phyloP scores from a whole-genome alignment of 495 filamentous ascomycete species.

The Ramalina intermedia region DNA sequence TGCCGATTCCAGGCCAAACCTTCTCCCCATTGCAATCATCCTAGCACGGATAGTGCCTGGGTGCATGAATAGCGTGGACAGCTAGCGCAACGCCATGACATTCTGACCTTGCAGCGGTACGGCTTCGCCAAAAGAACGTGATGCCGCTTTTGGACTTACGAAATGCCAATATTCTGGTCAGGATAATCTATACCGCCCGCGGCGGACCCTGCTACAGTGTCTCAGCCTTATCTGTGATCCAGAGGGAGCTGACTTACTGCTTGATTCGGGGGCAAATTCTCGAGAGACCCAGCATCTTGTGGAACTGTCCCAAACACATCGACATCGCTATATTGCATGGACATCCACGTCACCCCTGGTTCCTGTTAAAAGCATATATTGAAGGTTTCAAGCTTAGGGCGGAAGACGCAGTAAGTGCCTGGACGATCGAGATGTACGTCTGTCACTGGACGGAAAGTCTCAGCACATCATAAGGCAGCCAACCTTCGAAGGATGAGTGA shows the following conservation, averaged over 20 bases:
- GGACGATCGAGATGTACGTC: too few relatives aligned
- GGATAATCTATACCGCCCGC: background rate
- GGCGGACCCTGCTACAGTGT: background rate
- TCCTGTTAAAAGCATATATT: too few relatives aligned
- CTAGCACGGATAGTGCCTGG: slow-evolving; percentile 12
- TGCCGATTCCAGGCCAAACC: background rate
- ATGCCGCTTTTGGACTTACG: slow-evolving; percentile 12
- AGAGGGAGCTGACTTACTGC: too few relatives aligned
- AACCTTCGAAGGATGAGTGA: too few relatives aligned
- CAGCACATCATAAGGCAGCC: too few relatives aligned
- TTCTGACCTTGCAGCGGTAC: slow-evolving; percentile 18
- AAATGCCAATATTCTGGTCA: background rate
- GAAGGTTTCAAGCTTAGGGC: too few relatives aligned
- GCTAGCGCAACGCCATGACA: background rate
- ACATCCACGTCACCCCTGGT: too few relatives aligned
- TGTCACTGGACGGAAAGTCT: too few relatives aligned
- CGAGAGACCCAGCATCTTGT: background rate
- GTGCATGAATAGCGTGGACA: slow-evolving; percentile 5
- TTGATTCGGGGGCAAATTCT: background rate
- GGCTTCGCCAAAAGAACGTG: slow-evolving; percentile 15
- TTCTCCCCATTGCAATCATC: slow-evolving; percentile 4
- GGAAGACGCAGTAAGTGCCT: too few relatives aligned
- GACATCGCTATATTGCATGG: too few relatives aligned
- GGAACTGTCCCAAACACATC: background rate
- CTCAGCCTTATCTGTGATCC: background rate